A percentile compares a stretch with the other conserved stretches of the same genome.
Evolutionary conservation across 345 rosid genomes (phyloP).

Genomic region (Citrus trifoliata): DNA sequence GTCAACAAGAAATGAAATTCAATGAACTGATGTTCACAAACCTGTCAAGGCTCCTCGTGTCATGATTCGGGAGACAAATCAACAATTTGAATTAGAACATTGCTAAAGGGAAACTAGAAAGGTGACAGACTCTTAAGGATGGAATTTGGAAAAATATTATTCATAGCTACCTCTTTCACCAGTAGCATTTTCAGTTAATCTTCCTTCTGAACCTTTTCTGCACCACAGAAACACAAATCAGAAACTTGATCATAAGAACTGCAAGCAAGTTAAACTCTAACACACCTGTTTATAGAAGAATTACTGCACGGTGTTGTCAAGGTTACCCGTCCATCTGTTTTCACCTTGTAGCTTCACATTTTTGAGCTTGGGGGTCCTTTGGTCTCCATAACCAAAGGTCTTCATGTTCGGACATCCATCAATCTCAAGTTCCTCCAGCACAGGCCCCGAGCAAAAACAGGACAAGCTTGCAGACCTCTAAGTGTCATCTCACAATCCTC

Average conservation of each 20-base stretch:
- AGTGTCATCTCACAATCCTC: not conserved
- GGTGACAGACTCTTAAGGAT: too few relatives aligned
- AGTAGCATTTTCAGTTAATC: not conserved
- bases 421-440: too few relatives aligned
- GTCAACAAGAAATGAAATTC: not conserved
- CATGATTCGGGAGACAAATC: not conserved
- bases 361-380: too few relatives aligned
- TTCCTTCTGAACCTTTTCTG: not conserved
- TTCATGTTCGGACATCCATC: too few relatives aligned
- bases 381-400: too few relatives aligned
- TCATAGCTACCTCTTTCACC: not conserved
- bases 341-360: too few relatives aligned
- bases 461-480: not conserved
- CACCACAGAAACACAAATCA: not conserved
- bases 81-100: not conserved
- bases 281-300: not conserved
- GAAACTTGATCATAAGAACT: too few relatives aligned
- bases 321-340: not conserved
- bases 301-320: not conserved
- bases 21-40: too few relatives aligned
- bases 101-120: not conserved
- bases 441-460: not conserved
- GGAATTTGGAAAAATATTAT: too few relatives aligned
- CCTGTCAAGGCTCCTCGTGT: too few relatives aligned
- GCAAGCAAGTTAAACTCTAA: too few relatives aligned